These are phyloP conservation scores for Erodium maritimum DNA, from an alignment of 345 rosid species.

Conservation along the genomic window DNA sequence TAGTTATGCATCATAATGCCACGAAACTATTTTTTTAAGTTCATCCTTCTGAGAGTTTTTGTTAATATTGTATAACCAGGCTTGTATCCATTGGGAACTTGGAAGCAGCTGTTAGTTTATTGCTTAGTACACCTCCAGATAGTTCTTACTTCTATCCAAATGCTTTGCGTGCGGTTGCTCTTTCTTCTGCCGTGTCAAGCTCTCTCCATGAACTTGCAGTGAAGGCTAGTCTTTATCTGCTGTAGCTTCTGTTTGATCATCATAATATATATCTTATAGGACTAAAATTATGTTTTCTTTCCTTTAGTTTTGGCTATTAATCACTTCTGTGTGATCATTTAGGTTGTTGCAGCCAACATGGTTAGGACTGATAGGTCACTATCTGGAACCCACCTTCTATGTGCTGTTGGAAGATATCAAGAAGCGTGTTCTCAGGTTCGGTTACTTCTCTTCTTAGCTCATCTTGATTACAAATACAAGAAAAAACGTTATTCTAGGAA, in stretches of 20 bases:
- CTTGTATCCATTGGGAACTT: conserved; percentile 85
- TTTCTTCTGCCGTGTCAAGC: conserved; percentile 88
- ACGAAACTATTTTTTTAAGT: neutral
- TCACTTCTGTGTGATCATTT: conserved; percentile 10
- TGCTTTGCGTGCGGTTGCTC: conserved; percentile 95
- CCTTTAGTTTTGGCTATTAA: conserved; percentile 2
- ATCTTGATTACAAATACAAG: too few species aligned
- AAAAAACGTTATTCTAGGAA: too few species aligned
- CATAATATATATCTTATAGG: conserved; percentile 1
- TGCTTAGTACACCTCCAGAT: conserved; percentile 87
- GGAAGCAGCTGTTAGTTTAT: conserved; percentile 89
- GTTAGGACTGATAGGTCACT: conserved; percentile 81
- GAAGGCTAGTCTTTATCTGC: conserved; percentile 37
- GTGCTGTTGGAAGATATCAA: conserved; percentile 95
- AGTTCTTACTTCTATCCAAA: conserved; percentile 82
- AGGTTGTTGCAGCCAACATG: conserved; percentile 99
- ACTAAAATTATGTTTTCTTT: neutral
- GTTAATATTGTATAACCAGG: conserved; percentile 31
- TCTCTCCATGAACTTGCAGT: conserved; percentile 95
- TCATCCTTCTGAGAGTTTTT: conserved; percentile 5
- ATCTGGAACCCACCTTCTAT: conserved; percentile 85
- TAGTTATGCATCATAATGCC: neutral
- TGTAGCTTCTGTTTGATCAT: conserved; percentile 3
- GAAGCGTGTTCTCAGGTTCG: conserved; percentile 98
- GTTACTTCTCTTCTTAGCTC: neutral